A percentile compares a stretch with the other conserved stretches of the same genome.
These are phyloP conservation scores for Hypholoma fasciculare DNA, from an alignment of 768 basidiomycete genomes.

Conservation along the genomic window DNA sequence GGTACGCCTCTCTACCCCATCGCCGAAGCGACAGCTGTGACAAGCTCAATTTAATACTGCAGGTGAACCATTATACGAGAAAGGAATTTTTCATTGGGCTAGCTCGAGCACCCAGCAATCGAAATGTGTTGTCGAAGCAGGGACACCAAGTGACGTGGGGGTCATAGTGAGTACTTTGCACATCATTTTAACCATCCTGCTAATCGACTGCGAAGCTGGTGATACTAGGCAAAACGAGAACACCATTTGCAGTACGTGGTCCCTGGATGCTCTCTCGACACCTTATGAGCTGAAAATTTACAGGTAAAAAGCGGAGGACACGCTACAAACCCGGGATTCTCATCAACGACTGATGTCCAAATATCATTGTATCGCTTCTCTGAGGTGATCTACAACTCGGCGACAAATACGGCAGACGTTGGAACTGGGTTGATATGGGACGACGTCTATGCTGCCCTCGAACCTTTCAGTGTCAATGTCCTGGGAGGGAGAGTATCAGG, in stretches of 20 bases:
- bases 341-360: slow-evolving; percentile 60
- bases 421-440: slow-evolving; percentile 64
- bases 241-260: slow-evolving; percentile 52
- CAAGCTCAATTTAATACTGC: not conserved
- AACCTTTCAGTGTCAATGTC: slow-evolving; percentile 49
- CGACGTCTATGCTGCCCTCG: slow-evolving; percentile 55
- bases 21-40: no score
- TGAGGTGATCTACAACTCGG: slow-evolving; percentile 40
- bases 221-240: slow-evolving; percentile 42
- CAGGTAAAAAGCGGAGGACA: slow-evolving; percentile 71
- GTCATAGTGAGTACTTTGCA: slow-evolving; percentile 41
- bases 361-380: slow-evolving; percentile 55
- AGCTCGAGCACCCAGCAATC: slow-evolving; percentile 45
- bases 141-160: slow-evolving; percentile 49
- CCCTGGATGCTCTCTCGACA: not conserved
- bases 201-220: slow-evolving; percentile 35
- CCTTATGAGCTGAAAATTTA: not conserved
- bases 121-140: slow-evolving; percentile 60
- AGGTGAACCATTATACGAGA: slow-evolving; percentile 31
- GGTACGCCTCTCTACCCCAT: slow-evolving; percentile 21
- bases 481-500: slow-evolving; percentile 61
- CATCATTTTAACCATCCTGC: not conserved
- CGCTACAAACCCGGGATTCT: slow-evolving; percentile 52
- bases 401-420: slow-evolving; percentile 38
- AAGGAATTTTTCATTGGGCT: slow-evolving; percentile 54